These are phyloP conservation scores for Trifolium subterraneum DNA, from an alignment of 306 rosid genomes.

Conservation along the genomic window DNA sequence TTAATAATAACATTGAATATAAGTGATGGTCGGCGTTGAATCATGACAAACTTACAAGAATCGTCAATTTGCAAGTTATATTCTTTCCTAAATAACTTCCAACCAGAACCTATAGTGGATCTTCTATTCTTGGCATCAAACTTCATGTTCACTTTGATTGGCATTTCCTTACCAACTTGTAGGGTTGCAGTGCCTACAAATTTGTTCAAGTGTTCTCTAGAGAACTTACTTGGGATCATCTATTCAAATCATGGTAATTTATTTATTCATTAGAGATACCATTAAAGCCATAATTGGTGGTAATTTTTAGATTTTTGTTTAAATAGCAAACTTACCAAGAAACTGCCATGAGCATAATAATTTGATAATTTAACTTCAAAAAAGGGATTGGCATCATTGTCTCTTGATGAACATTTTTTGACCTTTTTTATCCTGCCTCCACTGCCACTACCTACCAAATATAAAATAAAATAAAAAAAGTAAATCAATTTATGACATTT, in stretches of 20 bases:
- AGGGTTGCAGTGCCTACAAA: background rate
- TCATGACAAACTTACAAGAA: background rate
- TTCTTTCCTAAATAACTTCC: background rate
- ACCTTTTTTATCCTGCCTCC: background rate
- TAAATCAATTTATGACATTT: too few species aligned
- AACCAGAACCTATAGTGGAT: background rate
- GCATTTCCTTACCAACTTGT: background rate
- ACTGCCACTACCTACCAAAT: background rate
- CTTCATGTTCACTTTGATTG: background rate
- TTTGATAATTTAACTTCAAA: background rate
- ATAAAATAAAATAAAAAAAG: too few species aligned
- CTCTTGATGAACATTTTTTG: background rate
- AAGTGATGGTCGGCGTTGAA: background rate
- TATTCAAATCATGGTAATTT: background rate
- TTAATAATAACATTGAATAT: background rate
- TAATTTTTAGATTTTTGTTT: background rate
- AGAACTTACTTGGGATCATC: background rate
- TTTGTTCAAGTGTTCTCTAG: background rate
- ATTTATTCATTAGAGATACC: background rate
- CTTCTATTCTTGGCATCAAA: background rate
- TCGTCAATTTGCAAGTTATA: background rate
- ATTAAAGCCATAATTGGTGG: background rate
- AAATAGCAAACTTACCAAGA: background rate
- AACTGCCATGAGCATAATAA: background rate
- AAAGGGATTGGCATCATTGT: background rate